Evolutionary conservation across 129 eudicot genomes (phyloP).

Genomic region (Deinandra increscens): DNA sequence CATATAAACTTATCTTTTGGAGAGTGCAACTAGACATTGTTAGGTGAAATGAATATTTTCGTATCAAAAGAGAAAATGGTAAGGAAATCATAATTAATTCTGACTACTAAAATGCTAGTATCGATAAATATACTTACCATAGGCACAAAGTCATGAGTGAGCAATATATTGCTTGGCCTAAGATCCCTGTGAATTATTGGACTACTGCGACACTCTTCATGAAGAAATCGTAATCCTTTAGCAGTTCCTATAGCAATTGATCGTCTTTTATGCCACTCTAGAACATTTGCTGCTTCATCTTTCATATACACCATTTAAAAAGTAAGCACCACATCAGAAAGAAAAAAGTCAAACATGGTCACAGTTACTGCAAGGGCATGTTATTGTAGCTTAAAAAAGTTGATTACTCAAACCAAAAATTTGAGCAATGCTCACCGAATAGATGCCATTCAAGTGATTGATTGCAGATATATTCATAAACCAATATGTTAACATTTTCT

Average conservation of each 20-base stretch:
- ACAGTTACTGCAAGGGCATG: background rate
- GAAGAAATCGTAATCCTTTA: conserved; percentile 79
- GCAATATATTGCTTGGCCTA: conserved; percentile 79
- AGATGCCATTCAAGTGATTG: conserved; percentile 89
- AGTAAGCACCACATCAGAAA: background rate
- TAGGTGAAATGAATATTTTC: background rate
- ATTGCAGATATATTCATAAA: conserved; percentile 80
- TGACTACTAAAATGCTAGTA: too few species aligned
- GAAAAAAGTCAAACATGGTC: background rate
- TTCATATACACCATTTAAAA: background rate
- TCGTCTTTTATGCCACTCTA: conserved; percentile 69
- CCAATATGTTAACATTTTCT: conserved; percentile 69
- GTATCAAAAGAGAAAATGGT: background rate
- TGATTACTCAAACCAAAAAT: background rate
- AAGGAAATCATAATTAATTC: background rate
- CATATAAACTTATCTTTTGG: background rate
- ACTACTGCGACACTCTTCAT: conserved; percentile 83
- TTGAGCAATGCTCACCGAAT: conserved; percentile 42
- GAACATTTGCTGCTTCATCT: conserved; percentile 52
- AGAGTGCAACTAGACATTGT: background rate
- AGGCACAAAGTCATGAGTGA: conserved; percentile 83
- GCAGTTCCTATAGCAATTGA: conserved; percentile 85
- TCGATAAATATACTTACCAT: too few species aligned
- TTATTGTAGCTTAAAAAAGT: background rate
- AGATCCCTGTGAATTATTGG: conserved; percentile 83